These are phyloP conservation scores for Colletotrichum lentis DNA, from an alignment of 2,329 filamentous ascomycete species.

Conservation along the genomic window DNA sequence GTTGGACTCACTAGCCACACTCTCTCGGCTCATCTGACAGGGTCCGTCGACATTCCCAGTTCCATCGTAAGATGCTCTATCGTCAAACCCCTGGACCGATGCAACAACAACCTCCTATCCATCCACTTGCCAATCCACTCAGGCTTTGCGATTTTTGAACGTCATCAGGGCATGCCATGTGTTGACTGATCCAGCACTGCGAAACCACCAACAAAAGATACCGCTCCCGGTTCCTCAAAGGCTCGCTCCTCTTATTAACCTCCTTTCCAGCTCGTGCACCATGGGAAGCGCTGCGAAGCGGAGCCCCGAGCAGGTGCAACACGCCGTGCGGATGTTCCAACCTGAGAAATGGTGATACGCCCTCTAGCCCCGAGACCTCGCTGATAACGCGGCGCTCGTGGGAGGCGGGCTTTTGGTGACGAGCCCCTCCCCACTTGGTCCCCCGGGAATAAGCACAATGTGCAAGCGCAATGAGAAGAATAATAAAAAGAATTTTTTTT, in stretches of 20 bases:
- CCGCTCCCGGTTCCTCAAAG: background rate
- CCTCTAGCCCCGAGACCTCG: conserved; percentile 23
- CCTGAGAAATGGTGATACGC: background rate
- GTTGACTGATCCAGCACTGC: background rate
- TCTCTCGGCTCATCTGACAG: conserved; percentile 26
- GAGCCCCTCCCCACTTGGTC: conserved; percentile 13
- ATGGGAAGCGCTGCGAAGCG: background rate
- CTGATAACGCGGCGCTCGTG: conserved; percentile 11
- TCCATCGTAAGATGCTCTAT: conserved; percentile 32
- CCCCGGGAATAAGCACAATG: conserved; percentile 27
- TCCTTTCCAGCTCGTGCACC: background rate
- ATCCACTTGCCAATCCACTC: background rate
- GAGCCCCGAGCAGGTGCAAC: background rate
- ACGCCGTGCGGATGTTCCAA: background rate
- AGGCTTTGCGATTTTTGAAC: background rate
- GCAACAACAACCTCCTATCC: background rate
- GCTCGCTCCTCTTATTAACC: conserved; percentile 29
- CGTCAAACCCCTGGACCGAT: conserved; percentile 12
- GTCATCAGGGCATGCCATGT: conserved; percentile 8
- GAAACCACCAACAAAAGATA: background rate
- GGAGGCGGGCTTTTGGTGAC: background rate
- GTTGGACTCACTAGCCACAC: background rate
- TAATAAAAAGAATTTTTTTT: no score
- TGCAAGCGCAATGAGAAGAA: conserved; percentile 18
- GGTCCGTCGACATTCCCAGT: conserved; percentile 5